Evolutionary conservation across 2,329 filamentous ascomycete species (phyloP).

Genomic region (Sporothrix humicola): DNA sequence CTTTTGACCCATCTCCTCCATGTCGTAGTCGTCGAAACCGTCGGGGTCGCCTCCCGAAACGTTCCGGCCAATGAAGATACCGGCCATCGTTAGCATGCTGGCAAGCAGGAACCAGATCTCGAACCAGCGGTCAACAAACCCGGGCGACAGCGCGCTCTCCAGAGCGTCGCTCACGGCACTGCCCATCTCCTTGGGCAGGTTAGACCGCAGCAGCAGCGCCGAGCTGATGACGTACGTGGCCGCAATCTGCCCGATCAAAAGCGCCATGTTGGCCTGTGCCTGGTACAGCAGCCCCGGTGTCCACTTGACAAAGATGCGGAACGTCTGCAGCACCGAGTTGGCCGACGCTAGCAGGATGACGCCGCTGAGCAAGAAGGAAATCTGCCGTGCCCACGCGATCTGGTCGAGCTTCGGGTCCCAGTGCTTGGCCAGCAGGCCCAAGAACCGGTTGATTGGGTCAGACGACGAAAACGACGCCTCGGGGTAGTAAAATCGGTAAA

Average conservation of each 20-base stretch:
- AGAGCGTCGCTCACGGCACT: slow-evolving; percentile 78
- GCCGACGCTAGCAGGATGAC: slow-evolving; percentile 83
- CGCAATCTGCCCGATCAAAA: slow-evolving; percentile 79
- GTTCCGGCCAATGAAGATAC: slow-evolving; percentile 73
- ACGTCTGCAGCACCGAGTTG: slow-evolving; percentile 83
- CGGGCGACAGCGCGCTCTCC: slow-evolving; percentile 73
- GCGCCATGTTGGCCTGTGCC: slow-evolving; percentile 76
- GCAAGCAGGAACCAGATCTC: slow-evolving; percentile 82
- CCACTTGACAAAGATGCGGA: slow-evolving; percentile 78
- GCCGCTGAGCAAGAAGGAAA: slow-evolving; percentile 81
- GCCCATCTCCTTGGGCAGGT: slow-evolving; percentile 77
- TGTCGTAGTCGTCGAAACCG: slow-evolving; percentile 63
- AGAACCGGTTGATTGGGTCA: slow-evolving; percentile 83
- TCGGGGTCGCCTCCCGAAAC: slow-evolving; percentile 51
- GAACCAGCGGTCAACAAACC: slow-evolving; percentile 82
- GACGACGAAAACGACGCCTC: slow-evolving; percentile 66
- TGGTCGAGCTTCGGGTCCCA: slow-evolving; percentile 85
- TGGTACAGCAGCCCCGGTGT: slow-evolving; percentile 73
- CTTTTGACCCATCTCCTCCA: slow-evolving; percentile 75
- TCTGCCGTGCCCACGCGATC: slow-evolving; percentile 80
- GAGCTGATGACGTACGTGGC: slow-evolving; percentile 86
- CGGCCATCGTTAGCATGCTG: slow-evolving; percentile 68
- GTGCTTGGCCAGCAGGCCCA: slow-evolving; percentile 79
- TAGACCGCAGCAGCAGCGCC: slow-evolving; percentile 76
- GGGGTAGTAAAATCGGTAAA: slow-evolving; percentile 62